Conservation (phyloP, 2,329 filamentous ascomycete species). For the Thelonectria rubi region DNA sequence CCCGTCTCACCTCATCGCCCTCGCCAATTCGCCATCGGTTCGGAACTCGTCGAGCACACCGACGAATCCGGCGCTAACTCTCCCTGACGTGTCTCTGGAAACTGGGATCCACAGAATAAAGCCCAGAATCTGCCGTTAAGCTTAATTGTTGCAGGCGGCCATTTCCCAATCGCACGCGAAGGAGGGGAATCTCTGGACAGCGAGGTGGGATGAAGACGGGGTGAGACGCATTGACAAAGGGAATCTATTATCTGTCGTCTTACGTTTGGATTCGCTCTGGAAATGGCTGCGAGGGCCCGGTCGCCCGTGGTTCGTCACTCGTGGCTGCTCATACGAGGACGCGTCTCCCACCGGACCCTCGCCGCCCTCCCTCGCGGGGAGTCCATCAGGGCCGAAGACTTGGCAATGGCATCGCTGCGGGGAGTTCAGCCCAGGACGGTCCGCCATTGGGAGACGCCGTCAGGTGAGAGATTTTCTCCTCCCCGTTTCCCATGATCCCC, state of each 20-base stretch:
- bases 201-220: neutral
- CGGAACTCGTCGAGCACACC: slow-evolving; percentile 13
- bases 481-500: slow-evolving; percentile 18
- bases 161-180: neutral
- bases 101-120: slow-evolving; percentile 28
- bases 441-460: slow-evolving; percentile 22
- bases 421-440: slow-evolving; percentile 19
- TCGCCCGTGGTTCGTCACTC: neutral
- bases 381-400: slow-evolving; percentile 26
- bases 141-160: slow-evolving; percentile 18
- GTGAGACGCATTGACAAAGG: neutral
- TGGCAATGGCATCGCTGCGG: slow-evolving; percentile 17
- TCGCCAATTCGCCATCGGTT: slow-evolving; percentile 4
- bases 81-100: slow-evolving; percentile 10
- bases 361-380: slow-evolving; percentile 29
- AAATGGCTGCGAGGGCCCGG: slow-evolving; percentile 1
- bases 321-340: neutral
- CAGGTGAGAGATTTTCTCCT: slow-evolving; percentile 37
- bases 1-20: neutral
- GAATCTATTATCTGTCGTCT: neutral
- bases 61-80: slow-evolving; percentile 16
- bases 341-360: slow-evolving; percentile 3
- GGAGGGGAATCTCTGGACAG: neutral
- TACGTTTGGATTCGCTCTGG: neutral
- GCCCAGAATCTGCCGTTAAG: slow-evolving; percentile 27